Conservation (phyloP, 2,329 filamentous ascomycete genomes). For the Aspergillus sp. region DNA sequence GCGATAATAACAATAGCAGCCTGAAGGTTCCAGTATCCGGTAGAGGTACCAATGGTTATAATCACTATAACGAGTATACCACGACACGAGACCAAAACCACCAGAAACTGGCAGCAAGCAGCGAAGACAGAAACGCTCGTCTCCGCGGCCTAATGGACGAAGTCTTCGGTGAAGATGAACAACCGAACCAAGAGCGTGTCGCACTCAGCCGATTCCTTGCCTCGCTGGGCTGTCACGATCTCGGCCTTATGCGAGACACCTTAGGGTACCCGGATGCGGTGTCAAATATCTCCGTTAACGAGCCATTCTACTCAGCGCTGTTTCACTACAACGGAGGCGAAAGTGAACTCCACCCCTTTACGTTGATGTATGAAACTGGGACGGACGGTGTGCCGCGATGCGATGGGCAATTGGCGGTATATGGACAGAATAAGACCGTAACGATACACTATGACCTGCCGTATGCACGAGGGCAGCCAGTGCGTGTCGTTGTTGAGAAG, state of each 20-base stretch:
- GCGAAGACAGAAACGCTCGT: not conserved
- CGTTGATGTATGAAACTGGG: constrained; percentile 59
- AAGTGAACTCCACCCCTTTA: constrained; percentile 39
- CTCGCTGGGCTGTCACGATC: constrained; percentile 54
- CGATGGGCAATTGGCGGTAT: constrained; percentile 46
- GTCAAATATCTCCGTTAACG: constrained; percentile 45
- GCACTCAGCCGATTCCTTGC: constrained; percentile 47
- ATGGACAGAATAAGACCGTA: constrained; percentile 55
- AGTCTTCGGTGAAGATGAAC: constrained; percentile 25
- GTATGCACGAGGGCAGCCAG: constrained; percentile 56
- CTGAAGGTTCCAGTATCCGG: not conserved
- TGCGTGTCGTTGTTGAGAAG: constrained; percentile 46
- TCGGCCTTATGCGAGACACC: constrained; percentile 56
- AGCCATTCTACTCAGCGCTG: constrained; percentile 42
- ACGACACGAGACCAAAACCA: not conserved
- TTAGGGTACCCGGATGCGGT: constrained; percentile 52
- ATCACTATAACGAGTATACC: not conserved
- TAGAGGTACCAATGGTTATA: not conserved
- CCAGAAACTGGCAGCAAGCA: not conserved
- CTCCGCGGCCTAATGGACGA: constrained; percentile 26
- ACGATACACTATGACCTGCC: constrained; percentile 58
- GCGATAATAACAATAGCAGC: not conserved
- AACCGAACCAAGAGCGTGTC: constrained; percentile 29
- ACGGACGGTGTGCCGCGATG: constrained; percentile 51
- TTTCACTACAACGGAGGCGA: constrained; percentile 32